These are phyloP conservation scores for Fusarium solani-melongenae DNA, from an alignment of 2,329 filamentous ascomycete genomes.

Conservation along the genomic window DNA sequence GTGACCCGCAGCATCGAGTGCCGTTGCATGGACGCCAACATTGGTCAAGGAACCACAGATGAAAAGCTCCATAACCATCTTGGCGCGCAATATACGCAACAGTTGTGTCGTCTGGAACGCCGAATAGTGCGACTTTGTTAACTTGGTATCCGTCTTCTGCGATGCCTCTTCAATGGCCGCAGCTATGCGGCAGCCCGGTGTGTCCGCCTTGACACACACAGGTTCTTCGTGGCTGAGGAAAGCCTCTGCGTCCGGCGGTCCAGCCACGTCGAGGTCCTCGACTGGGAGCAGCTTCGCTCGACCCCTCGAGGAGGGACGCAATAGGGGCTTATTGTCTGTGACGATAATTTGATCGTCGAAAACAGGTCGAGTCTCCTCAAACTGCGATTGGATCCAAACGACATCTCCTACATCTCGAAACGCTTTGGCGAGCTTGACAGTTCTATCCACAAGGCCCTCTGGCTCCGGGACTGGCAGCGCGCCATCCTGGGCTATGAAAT, in stretches of 20 bases:
- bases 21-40: slow-evolving; percentile 89
- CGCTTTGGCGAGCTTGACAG: slow-evolving; percentile 72
- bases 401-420: slow-evolving; percentile 80
- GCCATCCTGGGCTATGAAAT: slow-evolving; percentile 79
- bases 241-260: slow-evolving; percentile 52
- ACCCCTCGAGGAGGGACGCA: slow-evolving; percentile 18
- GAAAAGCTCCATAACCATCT: slow-evolving; percentile 88
- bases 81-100: slow-evolving; percentile 81
- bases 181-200: slow-evolving; percentile 59
- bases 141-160: slow-evolving; percentile 61
- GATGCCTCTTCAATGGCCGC: slow-evolving; percentile 54
- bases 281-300: slow-evolving; percentile 24
- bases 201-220: slow-evolving; percentile 57
- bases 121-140: slow-evolving; percentile 85
- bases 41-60: slow-evolving; percentile 90
- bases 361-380: slow-evolving; percentile 69
- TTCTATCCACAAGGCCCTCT: slow-evolving; percentile 73
- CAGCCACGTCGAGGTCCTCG: slow-evolving; percentile 16
- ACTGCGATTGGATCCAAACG: slow-evolving; percentile 87
- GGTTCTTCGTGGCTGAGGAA: slow-evolving; percentile 58
- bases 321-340: slow-evolving; percentile 47
- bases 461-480: slow-evolving; percentile 74
- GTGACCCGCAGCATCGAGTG: slow-evolving; percentile 88
- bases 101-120: slow-evolving; percentile 82
- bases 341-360: slow-evolving; percentile 64